Evolutionary conservation across 345 rosid genomes (phyloP).

Genomic region (Rubroshorea leprosula): DNA sequence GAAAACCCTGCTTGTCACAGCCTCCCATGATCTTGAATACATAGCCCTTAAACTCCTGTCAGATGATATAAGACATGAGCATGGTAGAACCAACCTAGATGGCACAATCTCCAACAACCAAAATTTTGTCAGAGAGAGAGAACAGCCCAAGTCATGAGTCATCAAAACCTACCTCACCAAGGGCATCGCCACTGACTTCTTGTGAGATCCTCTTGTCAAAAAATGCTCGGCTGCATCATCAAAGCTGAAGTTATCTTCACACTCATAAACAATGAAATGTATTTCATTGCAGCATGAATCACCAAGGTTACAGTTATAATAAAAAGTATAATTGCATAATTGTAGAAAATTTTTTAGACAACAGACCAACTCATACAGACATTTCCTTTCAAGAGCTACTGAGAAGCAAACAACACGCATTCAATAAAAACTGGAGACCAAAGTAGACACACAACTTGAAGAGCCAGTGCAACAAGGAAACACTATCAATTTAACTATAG

Average conservation of each 20-base stretch:
- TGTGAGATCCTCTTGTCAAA: constrained; percentile 85
- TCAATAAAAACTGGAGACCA: no score
- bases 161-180: constrained; percentile 53
- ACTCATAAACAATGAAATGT: no score
- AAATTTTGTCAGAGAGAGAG: background rate
- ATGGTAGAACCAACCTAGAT: background rate
- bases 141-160: background rate
- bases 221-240: constrained; percentile 55
- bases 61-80: background rate
- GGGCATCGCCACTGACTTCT: constrained; percentile 74
- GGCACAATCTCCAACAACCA: background rate
- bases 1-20: constrained; percentile 88
- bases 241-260: background rate
- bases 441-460: no score
- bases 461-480: no score
- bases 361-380: background rate
- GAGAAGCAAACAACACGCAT: no score
- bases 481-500: no score
- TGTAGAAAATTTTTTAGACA: background rate
- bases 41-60: constrained; percentile 78
- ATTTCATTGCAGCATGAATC: background rate
- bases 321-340: background rate
- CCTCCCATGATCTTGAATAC: constrained; percentile 90
- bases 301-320: background rate
- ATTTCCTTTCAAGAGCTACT: no score